Conservation (phyloP, 2,329 filamentous ascomycete genomes). For the Simplicillium sp. region DNA sequence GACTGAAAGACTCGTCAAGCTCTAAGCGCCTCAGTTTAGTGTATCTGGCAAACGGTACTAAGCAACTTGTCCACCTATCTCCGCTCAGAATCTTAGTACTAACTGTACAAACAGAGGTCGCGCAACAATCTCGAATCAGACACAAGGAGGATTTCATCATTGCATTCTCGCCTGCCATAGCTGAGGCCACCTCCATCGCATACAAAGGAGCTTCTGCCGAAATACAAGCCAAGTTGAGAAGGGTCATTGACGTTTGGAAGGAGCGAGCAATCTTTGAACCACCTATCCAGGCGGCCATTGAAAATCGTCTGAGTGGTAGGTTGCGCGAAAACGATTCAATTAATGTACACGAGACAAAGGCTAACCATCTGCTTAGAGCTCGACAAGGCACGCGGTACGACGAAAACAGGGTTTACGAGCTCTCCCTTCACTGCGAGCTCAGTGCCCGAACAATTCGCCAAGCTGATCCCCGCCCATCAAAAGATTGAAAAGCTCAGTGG, state of each 20-base stretch:
- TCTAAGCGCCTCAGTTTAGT: constrained; percentile 83
- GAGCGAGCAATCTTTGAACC: constrained; percentile 75
- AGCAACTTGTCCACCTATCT: constrained; percentile 14
- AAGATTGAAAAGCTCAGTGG: constrained; percentile 64
- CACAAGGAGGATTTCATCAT: constrained; percentile 87
- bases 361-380: constrained; percentile 36
- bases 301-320: constrained; percentile 69
- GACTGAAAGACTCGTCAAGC: constrained; percentile 77
- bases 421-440: constrained; percentile 54
- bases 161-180: constrained; percentile 85
- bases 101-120: constrained; percentile 59
- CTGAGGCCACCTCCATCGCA: constrained; percentile 79
- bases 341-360: no score
- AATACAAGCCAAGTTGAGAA: constrained; percentile 75
- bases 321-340: constrained; percentile 6
- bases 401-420: constrained; percentile 40
- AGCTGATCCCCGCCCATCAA: constrained; percentile 66
- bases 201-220: constrained; percentile 85
- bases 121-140: constrained; percentile 89
- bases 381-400: constrained; percentile 47
- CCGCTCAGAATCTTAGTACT: constrained; percentile 3
- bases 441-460: constrained; percentile 59
- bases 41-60: constrained; percentile 84
- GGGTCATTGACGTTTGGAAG: constrained; percentile 92
- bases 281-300: constrained; percentile 71